Evolutionary conservation across 306 rosid genomes (phyloP), one percentile per base, ranked within the genome.

Genomic region (Rosa persica): DNA sequence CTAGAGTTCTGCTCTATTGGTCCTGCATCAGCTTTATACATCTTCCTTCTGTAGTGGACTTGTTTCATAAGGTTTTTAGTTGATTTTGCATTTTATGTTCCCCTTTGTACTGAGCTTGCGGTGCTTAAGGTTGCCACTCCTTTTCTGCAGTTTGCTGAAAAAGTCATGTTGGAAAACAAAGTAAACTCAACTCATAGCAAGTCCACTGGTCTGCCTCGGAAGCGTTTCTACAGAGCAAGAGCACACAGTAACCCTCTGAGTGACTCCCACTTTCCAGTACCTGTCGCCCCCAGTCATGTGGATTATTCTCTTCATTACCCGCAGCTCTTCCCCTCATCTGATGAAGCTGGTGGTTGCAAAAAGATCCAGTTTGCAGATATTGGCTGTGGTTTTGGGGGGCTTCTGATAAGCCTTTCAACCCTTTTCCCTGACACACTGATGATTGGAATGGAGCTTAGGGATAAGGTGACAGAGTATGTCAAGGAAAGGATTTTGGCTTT

Each of bases 361-460:
- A 95, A 81, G 88, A 70, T 91, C 62, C 85, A 90, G 84, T 95
- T 95, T 89, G 98, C 98, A 54, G 99, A 95, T 83, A 86, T 95
- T 81, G 99, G 98, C 55, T 95, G 99, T 73, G 98, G 98, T 82
- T 93, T 95, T 82, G 99, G 98, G 13, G 99, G 99, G 60, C 93
- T 93, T 81, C 86, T 95, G 52, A 91, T 95, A 70, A 89, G 97
- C 78, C 97, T 95, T 58, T 82, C 99, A 12, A 89, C 93, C 42
- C 82, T 95, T 74, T 93, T 92, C 87, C 99, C 98, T 0, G 90
- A 90, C 72, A 89, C 89, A 65, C 80, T 93, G 83, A 95, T 95
- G 97, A 89, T 91, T 64, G 99, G 99, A 58, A 95, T 95, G 98
- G 99, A 95, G 84, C 98, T 95, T 51, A 79, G 96, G 80, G 99